Conservation (phyloP, 768 basidiomycete species). For the Hemileccinum rubropunctum region DNA sequence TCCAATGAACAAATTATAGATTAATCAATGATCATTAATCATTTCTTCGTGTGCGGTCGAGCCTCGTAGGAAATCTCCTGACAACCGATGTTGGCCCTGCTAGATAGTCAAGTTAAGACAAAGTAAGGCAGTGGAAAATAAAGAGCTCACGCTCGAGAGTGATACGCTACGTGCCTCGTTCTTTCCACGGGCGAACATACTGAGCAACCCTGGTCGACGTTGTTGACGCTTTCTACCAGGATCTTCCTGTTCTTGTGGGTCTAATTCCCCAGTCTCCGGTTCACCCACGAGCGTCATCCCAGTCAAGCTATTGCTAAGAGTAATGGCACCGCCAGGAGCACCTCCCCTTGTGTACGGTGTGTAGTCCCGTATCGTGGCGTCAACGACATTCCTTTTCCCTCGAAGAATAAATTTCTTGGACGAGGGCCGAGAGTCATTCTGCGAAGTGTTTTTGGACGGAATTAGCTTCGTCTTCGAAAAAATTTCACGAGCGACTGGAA, state of each 20-base stretch:
- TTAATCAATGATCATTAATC: conserved; percentile 6
- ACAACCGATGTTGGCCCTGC: conserved; percentile 8
- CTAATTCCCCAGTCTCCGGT: conserved; percentile 36
- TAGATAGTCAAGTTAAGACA: neutral
- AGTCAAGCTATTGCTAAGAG: conserved; percentile 17
- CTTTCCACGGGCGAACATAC: conserved; percentile 28
- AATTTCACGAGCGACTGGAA: conserved; percentile 76
- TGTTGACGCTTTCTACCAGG: conserved; percentile 17
- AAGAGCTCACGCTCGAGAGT: conserved; percentile 12
- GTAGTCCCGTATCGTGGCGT: conserved; percentile 11
- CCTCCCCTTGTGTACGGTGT: conserved; percentile 17
- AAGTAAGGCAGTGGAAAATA: neutral
- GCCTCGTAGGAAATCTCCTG: conserved; percentile 2
- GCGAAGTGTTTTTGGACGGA: conserved; percentile 35
- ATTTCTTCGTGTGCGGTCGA: conserved; percentile 5
- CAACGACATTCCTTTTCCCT: conserved; percentile 15
- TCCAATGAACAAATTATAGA: too few species aligned
- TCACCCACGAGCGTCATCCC: conserved; percentile 39
- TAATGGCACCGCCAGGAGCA: neutral
- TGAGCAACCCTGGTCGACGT: conserved; percentile 30
- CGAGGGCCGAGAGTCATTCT: conserved; percentile 25
- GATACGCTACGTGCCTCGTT: conserved; percentile 3
- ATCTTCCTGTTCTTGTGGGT: conserved; percentile 15
- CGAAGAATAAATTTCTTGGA: conserved; percentile 22
- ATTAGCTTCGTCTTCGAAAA: conserved; percentile 76